Evolutionary conservation across 2,329 filamentous ascomycete genomes (phyloP).

Genomic region (Lasiodiplodia citricola): DNA sequence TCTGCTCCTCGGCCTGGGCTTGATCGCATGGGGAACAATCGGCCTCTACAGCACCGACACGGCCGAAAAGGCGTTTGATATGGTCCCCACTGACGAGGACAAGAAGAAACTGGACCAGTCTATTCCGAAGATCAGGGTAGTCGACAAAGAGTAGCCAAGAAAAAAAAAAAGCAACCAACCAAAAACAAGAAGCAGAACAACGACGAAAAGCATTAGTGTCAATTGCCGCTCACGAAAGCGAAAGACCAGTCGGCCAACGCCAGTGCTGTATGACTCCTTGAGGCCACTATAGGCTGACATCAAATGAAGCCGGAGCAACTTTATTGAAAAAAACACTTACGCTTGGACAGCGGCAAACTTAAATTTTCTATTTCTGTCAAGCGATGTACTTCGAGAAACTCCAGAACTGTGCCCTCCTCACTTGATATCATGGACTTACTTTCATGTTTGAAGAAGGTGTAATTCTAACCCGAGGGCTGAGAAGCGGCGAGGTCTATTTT

Average conservation of each 20-base stretch:
- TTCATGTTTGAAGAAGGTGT: not conserved
- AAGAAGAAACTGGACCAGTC: conserved; percentile 67
- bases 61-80: conserved; percentile 74
- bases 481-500: not conserved
- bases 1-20: conserved; percentile 71
- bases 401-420: not conserved
- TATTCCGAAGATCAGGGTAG: conserved; percentile 66
- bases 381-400: not conserved
- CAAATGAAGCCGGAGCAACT: not conserved
- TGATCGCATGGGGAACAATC: conserved; percentile 76
- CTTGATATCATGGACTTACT: not conserved
- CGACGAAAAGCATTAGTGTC: not conserved
- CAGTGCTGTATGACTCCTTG: not conserved
- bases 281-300: not conserved
- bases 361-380: not conserved
- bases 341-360: not conserved
- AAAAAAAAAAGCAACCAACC: conserved; percentile 49
- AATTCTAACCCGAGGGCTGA: not conserved
- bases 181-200: not conserved
- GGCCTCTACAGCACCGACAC: conserved; percentile 77
- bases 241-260: not conserved
- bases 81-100: conserved; percentile 75
- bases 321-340: not conserved
- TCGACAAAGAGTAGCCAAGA: conserved; percentile 56
- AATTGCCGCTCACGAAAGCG: not conserved